Base-by-base conservation (phyloP, 768 basidiomycete genomes). In the Boletus tomentosulus region DNA sequence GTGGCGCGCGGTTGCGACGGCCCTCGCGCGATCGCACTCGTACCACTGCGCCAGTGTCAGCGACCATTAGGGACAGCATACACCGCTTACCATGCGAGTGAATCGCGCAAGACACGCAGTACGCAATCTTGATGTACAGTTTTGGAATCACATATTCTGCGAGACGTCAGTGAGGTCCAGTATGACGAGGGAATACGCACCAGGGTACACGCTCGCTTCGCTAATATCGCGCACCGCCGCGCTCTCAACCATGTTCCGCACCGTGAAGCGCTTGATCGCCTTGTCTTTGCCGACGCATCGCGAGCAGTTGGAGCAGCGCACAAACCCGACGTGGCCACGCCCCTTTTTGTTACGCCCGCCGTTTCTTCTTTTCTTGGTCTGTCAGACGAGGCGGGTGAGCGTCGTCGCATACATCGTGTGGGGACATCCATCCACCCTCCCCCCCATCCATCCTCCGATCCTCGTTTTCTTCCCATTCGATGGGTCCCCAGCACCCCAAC, bases 281-380 rank as follows among this genome's bases (percentile, higher is more conserved):
- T 98, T 98, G 81, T 98, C 96, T 82, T 98, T 98, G 64, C 81
- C 87, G 55, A 97, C 94, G 72, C 92, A 94, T 64, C 97, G 90
- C 69, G 92, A 92, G 84, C 97, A 99, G 86, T 99, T 99, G 63
- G 94, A 95, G 83, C 97, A 99, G 67, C 97, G 89, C 71, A 99
- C 83, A 73, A 90, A 92, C 59, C 74, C 81, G 73, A 93, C 91
- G 76, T 97, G 94, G 73, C 96, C 97, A 69, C 97, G 93, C 67
- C 95, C 93, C 73, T 95, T 92, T 83, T 98, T 97, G 93, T 97
- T 98, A 68, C 97, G 93, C 64, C 96, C 97, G 71, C 87, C 87
- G 82, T 91, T 93, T 90, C 95, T 88, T 92, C 95, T 87, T 81
- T 98, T 97, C 83, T 95, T 96, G 65, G 94, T 98, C 95, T 96